These are phyloP conservation scores for Aspergillus phoenicis DNA, from an alignment of 2,329 filamentous ascomycete species.

Conservation along the genomic window DNA sequence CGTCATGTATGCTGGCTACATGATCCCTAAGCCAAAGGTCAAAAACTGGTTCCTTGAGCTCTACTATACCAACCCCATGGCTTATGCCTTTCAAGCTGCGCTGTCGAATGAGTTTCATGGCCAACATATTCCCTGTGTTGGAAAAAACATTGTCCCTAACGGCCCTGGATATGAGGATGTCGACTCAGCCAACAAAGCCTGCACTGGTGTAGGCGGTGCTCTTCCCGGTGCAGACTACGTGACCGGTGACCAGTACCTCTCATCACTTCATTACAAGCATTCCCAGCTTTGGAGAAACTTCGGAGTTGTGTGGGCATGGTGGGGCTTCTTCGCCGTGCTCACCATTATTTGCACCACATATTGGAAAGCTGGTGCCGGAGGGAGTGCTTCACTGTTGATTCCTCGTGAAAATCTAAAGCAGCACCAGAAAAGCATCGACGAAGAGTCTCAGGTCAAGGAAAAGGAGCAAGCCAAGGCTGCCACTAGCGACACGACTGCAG, in stretches of 20 bases:
- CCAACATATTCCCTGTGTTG: conserved; percentile 32
- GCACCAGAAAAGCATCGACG: conserved; percentile 43
- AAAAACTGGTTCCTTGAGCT: conserved; percentile 53
- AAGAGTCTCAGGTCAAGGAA: conserved; percentile 45
- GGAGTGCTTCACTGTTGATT: conserved; percentile 57
- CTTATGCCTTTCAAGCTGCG: conserved; percentile 35
- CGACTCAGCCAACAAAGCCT: conserved; percentile 40
- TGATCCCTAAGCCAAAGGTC: conserved; percentile 47
- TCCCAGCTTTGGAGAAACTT: conserved; percentile 60
- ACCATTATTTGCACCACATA: conserved; percentile 59
- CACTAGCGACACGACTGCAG: conserved; percentile 16
- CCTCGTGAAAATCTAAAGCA: conserved; percentile 60
- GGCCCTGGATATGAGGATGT: conserved; percentile 30
- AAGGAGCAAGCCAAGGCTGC: conserved; percentile 16
- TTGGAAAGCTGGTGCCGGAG: conserved; percentile 53
- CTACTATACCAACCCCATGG: conserved; percentile 36
- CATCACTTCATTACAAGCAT: conserved; percentile 55
- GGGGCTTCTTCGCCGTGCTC: conserved; percentile 59
- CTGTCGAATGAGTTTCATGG: conserved; percentile 37
- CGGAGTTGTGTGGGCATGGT: conserved; percentile 63
- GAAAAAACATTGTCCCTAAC: conserved; percentile 31
- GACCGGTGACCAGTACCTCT: conserved; percentile 60
- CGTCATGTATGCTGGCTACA: conserved; percentile 42
- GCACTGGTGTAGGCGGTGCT: conserved; percentile 61
- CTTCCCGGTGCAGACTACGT: conserved; percentile 51